phyloP scores from a whole-genome alignment of 768 basidiomycete species.

The Rhodotorula paludigena region DNA sequence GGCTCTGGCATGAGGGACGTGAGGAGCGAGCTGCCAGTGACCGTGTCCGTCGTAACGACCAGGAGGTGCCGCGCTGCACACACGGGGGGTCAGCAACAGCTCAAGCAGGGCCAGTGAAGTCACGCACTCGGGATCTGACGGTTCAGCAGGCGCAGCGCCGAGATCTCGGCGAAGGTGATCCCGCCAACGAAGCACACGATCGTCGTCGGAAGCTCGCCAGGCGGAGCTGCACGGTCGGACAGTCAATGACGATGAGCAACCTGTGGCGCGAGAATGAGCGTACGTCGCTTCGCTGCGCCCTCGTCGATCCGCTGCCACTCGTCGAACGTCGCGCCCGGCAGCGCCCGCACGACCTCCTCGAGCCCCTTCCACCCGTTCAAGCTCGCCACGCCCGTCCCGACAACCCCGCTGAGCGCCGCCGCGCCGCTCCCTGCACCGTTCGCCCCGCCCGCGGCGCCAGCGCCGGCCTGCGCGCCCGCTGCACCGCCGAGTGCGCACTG shows the following conservation, averaged over 20 bases:
- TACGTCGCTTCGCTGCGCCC: conserved; percentile 1
- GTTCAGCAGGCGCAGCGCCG: conserved; percentile 62
- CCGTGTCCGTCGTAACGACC: conserved; percentile 84
- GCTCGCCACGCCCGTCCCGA: conserved; percentile 51
- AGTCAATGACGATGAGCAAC: too few relatives aligned
- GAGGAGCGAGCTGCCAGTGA: conserved; percentile 58
- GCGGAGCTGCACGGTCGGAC: conserved; percentile 34
- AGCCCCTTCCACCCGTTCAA: conserved; percentile 97
- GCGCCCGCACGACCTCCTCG: conserved; percentile 74
- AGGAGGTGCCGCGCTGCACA: conserved; percentile 74
- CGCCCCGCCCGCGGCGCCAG: neutral
- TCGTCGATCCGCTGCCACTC: conserved; percentile 50
- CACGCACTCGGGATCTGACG: conserved; percentile 22
- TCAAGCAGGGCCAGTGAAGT: neutral
- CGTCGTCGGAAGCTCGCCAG: conserved; percentile 69
- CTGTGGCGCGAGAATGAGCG: neutral
- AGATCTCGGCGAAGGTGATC: conserved; percentile 94
- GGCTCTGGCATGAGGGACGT: conserved; percentile 34
- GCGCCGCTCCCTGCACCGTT: conserved; percentile 46
- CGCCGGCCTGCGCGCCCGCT: too few relatives aligned
- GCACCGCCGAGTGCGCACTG: conserved; percentile 60
- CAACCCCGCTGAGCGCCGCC: conserved; percentile 53
- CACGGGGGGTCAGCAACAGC: neutral
- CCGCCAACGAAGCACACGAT: conserved; percentile 96
- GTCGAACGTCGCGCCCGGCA: conserved; percentile 85